Evolutionary conservation across 371 early-diverging fungal genomes (phyloP).

Genomic region (Mortierella sp.): DNA sequence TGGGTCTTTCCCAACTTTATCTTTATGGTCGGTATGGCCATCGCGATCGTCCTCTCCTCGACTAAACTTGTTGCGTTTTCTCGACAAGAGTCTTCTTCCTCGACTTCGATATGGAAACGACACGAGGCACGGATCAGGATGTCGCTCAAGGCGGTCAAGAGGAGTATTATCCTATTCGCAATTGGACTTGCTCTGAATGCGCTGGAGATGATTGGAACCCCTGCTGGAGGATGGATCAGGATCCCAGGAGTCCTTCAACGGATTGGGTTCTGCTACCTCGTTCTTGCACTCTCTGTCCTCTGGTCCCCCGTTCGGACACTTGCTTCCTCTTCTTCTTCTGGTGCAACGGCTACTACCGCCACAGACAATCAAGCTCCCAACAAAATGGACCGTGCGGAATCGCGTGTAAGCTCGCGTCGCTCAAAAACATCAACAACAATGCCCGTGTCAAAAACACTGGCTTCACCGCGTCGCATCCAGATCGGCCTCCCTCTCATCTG

Average conservation of each 20-base stretch:
- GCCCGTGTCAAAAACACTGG: neutral
- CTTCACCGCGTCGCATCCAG: constrained; percentile 3
- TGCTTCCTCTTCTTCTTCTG: neutral
- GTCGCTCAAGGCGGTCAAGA: constrained; percentile 34
- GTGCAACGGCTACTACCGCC: neutral
- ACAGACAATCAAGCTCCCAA: neutral
- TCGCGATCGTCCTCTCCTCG: constrained; percentile 52
- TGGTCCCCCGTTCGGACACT: constrained; percentile 17
- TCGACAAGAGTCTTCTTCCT: neutral
- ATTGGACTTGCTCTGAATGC: constrained; percentile 54
- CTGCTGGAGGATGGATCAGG: constrained; percentile 25
- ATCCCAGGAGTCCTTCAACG: constrained; percentile 60
- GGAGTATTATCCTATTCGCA: constrained; percentile 49
- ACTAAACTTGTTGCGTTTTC: constrained; percentile 9
- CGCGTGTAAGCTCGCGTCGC: neutral
- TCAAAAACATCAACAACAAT: neutral
- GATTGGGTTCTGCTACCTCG: constrained; percentile 51
- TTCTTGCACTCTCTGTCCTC: constrained; percentile 28
- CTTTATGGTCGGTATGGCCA: constrained; percentile 61
- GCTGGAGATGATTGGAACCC: constrained; percentile 28
- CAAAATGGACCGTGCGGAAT: neutral
- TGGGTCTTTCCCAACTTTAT: constrained; percentile 66
- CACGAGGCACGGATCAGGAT: constrained; percentile 10
- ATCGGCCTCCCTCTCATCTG: constrained; percentile 20
- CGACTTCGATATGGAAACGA: constrained; percentile 7